Evolutionary conservation across 75 land plant genomes (phyloP), one percentile per base, ranked within the genome.

Genomic region (Isoetes taiwanensis): DNA sequence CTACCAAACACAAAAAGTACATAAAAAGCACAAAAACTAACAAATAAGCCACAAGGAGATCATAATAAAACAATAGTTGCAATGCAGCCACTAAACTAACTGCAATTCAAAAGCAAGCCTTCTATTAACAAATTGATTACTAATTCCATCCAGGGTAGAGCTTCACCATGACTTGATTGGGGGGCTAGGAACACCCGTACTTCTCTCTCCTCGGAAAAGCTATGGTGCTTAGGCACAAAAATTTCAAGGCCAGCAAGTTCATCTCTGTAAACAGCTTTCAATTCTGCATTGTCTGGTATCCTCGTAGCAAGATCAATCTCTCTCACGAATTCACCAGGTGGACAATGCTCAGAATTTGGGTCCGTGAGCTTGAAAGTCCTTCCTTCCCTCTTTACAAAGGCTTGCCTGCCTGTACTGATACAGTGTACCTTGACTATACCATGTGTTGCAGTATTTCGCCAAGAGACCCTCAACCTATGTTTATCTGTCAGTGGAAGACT

Each of bases 241-340:
- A 91, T 83, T 74, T 91, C 97, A 38, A 91, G 73, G 41, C 73
- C 85, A 21, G 97, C 78, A 32, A 90, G 81, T 11, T 84, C 66
- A 29, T 80, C 88, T 28, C 76, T 85, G 60, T 74, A 86, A 61
- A 82, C 78, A 14, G 97, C 97, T 70, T 91, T 81, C 9, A 91
- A 64, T 42, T 91, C 85, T 2, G 97, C 97, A 65, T 91, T 86
- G 59, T 91, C 97, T 16, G 94, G 97, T 33, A 91, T 91, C 59
- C 97, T 64, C n/a, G 94, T 83, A 16, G 88, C 73, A 11, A 91
- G 78, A 0, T 79, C 82, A 35, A 91, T 91, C 73, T 91, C 97
- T 35, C 97, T 63, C 26, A 91, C 67, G 60, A 91, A 91, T 29
- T 91, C 97, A 5, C 97, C 97, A 0, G 94, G 87, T 3, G 97